Percentiles rank a stretch among this genome's conserved stretches.
Conservation (phyloP, 2,329 filamentous ascomycete species). For the Penicillium sclerotiorum region DNA sequence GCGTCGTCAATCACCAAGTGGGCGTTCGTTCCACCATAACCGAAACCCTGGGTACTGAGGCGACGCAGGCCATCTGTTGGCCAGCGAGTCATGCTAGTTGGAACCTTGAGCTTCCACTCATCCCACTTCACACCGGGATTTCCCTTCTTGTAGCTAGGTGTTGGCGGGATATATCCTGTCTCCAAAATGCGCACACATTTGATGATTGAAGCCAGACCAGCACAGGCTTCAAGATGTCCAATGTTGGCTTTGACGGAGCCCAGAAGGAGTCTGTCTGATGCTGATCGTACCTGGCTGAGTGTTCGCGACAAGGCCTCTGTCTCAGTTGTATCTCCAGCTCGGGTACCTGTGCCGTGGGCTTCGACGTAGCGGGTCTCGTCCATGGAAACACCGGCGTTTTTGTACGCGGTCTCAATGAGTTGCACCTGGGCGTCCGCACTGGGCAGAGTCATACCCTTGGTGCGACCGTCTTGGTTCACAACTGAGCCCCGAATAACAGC, state of each 20-base stretch:
- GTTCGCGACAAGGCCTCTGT: background rate
- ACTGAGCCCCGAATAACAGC: too few relatives aligned
- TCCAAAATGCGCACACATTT: background rate
- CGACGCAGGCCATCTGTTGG: background rate
- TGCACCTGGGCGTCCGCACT: background rate
- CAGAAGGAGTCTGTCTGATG: constrained; percentile 3
- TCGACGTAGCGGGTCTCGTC: constrained; percentile 4
- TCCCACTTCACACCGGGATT: too few relatives aligned
- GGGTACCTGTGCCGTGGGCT: constrained; percentile 9
- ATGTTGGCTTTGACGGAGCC: constrained; percentile 28
- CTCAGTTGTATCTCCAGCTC: constrained; percentile 6
- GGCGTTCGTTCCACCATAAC: constrained; percentile 8
- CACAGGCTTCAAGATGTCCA: constrained; percentile 22
- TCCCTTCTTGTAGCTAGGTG: too few relatives aligned
- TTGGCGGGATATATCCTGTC: too few relatives aligned
- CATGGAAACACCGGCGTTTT: background rate
- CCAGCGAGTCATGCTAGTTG: too few relatives aligned
- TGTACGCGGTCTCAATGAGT: constrained; percentile 1
- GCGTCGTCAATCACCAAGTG: background rate
- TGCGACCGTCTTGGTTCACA: too few relatives aligned
- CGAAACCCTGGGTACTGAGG: constrained; percentile 1
- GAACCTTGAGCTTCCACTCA: too few relatives aligned
- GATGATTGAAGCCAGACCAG: constrained; percentile 13
- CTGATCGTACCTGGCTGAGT: background rate
- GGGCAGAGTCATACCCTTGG: background rate